Conservation (phyloP, 768 basidiomycete species). For the Suillus americanus region DNA sequence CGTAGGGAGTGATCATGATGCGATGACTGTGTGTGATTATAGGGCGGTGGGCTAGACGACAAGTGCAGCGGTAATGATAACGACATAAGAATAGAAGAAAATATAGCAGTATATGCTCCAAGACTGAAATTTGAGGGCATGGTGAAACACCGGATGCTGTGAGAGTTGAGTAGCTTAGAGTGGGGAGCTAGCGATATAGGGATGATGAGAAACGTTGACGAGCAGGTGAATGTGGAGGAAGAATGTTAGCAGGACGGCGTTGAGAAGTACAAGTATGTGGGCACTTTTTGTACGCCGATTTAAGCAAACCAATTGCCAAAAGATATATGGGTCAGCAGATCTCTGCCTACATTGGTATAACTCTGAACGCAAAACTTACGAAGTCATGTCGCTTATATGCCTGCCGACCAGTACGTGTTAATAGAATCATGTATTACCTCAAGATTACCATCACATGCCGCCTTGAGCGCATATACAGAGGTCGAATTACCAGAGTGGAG, state of each 20-base stretch:
- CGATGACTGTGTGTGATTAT: conserved; percentile 1
- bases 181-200: not conserved
- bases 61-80: not conserved
- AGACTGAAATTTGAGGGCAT: not conserved
- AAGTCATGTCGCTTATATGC: not conserved
- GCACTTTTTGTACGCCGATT: not conserved
- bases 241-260: not conserved
- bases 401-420: not conserved
- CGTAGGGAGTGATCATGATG: not conserved
- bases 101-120: not conserved
- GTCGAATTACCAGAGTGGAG: not conserved
- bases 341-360: not conserved
- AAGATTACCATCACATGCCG: not conserved
- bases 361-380: not conserved
- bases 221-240: not conserved
- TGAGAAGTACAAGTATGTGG: not conserved
- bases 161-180: not conserved
- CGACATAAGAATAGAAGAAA: not conserved
- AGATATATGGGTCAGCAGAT: not conserved
- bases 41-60: conserved; percentile 4
- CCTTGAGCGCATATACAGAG: not conserved
- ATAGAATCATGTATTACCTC: not conserved
- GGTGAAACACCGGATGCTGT: not conserved
- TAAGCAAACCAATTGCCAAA: not conserved
- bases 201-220: not conserved